A percentile compares a stretch with the other conserved stretches of the same genome.
Evolutionary conservation across 108 stramenopile genomes (phyloP).

Genomic region (Parmales sp.): DNA sequence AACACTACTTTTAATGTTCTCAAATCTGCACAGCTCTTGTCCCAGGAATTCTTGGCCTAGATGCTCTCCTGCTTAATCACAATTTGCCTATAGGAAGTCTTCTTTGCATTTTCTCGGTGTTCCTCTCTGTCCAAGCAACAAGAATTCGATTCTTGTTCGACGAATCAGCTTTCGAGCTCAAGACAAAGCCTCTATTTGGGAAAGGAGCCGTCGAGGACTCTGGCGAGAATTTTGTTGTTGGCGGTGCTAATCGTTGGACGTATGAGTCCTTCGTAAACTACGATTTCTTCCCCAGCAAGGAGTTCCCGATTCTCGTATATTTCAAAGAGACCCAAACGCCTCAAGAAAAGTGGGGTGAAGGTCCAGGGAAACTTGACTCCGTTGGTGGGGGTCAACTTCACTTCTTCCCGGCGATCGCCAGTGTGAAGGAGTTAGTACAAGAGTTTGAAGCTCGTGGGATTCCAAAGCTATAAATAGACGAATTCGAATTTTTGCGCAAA

Average conservation of each 20-base stretch:
- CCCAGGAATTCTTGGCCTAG: too few species aligned
- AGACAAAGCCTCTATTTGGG: background rate
- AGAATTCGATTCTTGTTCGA: constrained; percentile 47
- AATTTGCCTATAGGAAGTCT: too few species aligned
- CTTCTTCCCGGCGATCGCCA: constrained; percentile 5
- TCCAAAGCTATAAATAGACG: too few species aligned
- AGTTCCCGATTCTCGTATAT: constrained; percentile 63
- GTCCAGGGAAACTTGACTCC: constrained; percentile 28
- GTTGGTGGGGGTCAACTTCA: constrained; percentile 2
- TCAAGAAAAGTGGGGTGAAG: constrained; percentile 43
- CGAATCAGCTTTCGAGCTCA: constrained; percentile 39
- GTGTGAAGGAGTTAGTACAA: background rate
- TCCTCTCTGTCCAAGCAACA: constrained; percentile 46
- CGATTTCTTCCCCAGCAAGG: constrained; percentile 56
- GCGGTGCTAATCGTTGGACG: constrained; percentile 57
- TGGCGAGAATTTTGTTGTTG: constrained; percentile 65
- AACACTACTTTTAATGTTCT: too few species aligned
- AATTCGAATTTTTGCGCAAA: too few species aligned
- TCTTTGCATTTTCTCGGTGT: constrained; percentile 38
- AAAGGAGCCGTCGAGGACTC: constrained; percentile 23
- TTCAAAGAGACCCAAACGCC: constrained; percentile 71
- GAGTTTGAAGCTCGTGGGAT: too few species aligned
- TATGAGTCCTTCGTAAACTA: constrained; percentile 61
- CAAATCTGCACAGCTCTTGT: too few species aligned
- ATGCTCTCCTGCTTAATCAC: too few species aligned